Evolutionary conservation across 2,329 filamentous ascomycete species (phyloP).

Genomic region (Xylariaceae sp.): DNA sequence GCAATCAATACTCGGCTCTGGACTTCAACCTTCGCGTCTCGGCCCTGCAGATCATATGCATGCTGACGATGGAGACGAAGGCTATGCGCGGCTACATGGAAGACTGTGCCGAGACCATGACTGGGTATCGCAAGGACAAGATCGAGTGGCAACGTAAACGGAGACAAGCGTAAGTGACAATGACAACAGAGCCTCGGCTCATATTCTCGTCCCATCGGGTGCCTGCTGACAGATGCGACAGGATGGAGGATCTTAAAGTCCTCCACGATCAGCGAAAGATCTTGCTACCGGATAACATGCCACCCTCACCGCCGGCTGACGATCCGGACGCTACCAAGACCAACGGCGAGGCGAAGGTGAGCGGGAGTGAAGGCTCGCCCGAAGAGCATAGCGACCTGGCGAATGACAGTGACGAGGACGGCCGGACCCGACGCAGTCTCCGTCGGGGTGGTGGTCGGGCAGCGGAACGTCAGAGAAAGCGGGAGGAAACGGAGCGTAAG

Average conservation of each 20-base stretch:
- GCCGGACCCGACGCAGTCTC: constrained; percentile 42
- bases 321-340: constrained; percentile 40
- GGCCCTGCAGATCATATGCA: constrained; percentile 77
- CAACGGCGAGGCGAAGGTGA: constrained; percentile 56
- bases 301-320: constrained; percentile 50
- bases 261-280: constrained; percentile 71
- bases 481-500: constrained; percentile 66
- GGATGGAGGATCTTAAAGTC: constrained; percentile 63
- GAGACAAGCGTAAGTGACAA: constrained; percentile 53
- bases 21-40: constrained; percentile 79
- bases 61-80: constrained; percentile 81
- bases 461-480: constrained; percentile 69
- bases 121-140: constrained; percentile 88
- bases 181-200: too few species aligned
- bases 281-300: constrained; percentile 65
- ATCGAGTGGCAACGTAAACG: constrained; percentile 83
- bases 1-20: constrained; percentile 64
- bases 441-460: constrained; percentile 63
- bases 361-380: constrained; percentile 58
- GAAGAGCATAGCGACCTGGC: constrained; percentile 55
- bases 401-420: constrained; percentile 67
- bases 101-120: constrained; percentile 91
- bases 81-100: constrained; percentile 84
- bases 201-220: not conserved
- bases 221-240: constrained; percentile 30